phyloP scores from a whole-genome alignment of 2,329 filamentous ascomycete genomes.

The Saccharata proteae region DNA sequence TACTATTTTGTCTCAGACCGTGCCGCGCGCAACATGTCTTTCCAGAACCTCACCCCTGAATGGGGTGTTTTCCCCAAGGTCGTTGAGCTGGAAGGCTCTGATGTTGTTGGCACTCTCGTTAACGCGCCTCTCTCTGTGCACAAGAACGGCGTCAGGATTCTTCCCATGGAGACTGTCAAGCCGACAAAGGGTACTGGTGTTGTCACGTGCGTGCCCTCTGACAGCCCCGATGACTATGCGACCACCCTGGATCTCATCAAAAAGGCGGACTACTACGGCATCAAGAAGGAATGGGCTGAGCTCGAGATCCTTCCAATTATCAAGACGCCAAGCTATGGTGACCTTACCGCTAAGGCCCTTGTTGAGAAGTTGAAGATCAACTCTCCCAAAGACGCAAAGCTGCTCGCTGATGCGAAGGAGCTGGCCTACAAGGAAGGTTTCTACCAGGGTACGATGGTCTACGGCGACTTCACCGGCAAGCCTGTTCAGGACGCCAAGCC shows the following conservation, averaged over 20 bases:
- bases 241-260: conserved; percentile 80
- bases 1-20: conserved; percentile 77
- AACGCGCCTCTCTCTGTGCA: conserved; percentile 76
- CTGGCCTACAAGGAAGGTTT: conserved; percentile 94
- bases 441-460: conserved; percentile 84
- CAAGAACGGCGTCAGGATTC: conserved; percentile 68
- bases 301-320: conserved; percentile 73
- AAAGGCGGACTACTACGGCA: conserved; percentile 92
- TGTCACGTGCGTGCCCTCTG: conserved; percentile 88
- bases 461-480: conserved; percentile 79
- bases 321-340: conserved; percentile 69
- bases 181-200: conserved; percentile 93
- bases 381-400: conserved; percentile 86
- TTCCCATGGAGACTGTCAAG: conserved; percentile 91
- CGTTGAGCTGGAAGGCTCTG: conserved; percentile 62
- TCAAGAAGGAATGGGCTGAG: conserved; percentile 93
- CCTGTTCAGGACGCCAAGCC: conserved; percentile 78
- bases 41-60: conserved; percentile 72
- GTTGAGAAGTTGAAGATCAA: conserved; percentile 93
- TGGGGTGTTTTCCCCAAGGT: conserved; percentile 67
- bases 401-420: conserved; percentile 88
- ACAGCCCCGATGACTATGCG: conserved; percentile 90
- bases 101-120: conserved; percentile 78
- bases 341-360: conserved; percentile 69
- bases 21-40: conserved; percentile 88